Evolutionary conservation across 179 eudicot genomes (phyloP), one percentile per base, ranked within the genome.

Genomic region (Actinidia arguta): DNA sequence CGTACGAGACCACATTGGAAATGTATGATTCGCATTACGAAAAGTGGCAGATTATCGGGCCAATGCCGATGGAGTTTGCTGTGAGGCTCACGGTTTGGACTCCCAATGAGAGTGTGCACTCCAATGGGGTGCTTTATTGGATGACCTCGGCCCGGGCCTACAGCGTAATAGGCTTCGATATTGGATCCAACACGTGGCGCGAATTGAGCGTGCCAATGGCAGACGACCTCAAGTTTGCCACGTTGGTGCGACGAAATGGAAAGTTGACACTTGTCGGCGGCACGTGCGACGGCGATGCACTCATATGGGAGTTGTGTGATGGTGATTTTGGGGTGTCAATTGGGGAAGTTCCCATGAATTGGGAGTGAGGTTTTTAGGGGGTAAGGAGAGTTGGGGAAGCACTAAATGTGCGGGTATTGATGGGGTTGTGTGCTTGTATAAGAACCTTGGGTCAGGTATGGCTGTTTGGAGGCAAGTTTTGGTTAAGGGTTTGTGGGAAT

Each of bases 41-140:
- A 76, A 47, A 17, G 76, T 89, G 91, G 91, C 48, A 27, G 62
- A 59, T 84, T 1, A 48, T 82, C 11, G 88, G 88, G 2, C 58
- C 81, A 42, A 84, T 90, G 89, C 93, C 91, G 31, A 76, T 76
- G n/a, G 91, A 90, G 77, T 82, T 87, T 31, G 93, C 93, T 1
- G 89, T 89, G 72, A 85, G 93, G 87, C 75, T 90, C 8, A 90
- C 91, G 1, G 93, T 89, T 31, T 90, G 93, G 91, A 89, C 90
- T 18, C 91, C 93, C 1, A 85, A 84, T 59, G 93, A 89, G 71
- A 82, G 93, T 56, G 93, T 90, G n/a, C 81, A 51, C 81, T 81
- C 81, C 0, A 80, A 73, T 16, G 90, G 90, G 81, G 78, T 85
- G 8, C 68, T 88, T 1, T 89, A 90, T 6, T 90, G 91, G 91